A percentile compares a stretch with the other conserved stretches of the same genome.
Conservation (phyloP, 2,329 filamentous ascomycete genomes). For the Fusarium zealandicum region DNA sequence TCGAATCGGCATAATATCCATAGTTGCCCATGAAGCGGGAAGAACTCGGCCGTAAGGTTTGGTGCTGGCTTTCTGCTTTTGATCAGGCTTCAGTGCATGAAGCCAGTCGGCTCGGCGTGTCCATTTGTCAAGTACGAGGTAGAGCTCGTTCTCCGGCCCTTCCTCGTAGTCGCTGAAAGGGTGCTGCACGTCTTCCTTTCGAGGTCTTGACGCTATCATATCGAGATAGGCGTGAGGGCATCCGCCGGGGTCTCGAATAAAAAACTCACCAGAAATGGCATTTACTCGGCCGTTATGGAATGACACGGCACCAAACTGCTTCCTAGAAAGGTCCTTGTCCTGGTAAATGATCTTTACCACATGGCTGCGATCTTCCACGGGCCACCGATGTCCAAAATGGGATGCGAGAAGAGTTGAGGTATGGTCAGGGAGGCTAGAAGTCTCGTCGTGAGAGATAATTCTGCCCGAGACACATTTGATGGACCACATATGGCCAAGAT, state of each 20-base stretch:
- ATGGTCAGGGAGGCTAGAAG: conserved; percentile 48
- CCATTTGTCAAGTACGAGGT: conserved; percentile 58
- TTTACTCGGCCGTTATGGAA: conserved; percentile 42
- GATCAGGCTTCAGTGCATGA: conserved; percentile 46
- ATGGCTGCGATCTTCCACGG: conserved; percentile 48
- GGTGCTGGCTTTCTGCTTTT: conserved; percentile 38
- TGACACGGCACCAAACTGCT: conserved; percentile 42
- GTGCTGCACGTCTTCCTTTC: conserved; percentile 48
- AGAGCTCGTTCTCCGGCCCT: conserved; percentile 54
- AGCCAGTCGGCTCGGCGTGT: conserved; percentile 67
- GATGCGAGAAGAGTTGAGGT: conserved; percentile 55
- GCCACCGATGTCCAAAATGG: conserved; percentile 58
- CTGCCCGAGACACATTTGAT: conserved; percentile 34
- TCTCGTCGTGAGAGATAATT: conserved; percentile 29
- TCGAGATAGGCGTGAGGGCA: conserved; percentile 53
- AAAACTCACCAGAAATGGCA: conserved; percentile 32
- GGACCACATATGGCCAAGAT: conserved; percentile 46
- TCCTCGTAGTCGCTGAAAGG: conserved; percentile 48
- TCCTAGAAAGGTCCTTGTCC: conserved; percentile 36
- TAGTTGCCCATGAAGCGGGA: conserved; percentile 55
- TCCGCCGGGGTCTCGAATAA: conserved; percentile 51
- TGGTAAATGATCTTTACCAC: conserved; percentile 52
- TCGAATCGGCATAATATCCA: conserved; percentile 56
- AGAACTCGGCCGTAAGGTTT: conserved; percentile 56
- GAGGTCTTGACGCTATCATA: conserved; percentile 55